Conservation (phyloP, 768 basidiomycete species). For the Naematelia encephala region DNA sequence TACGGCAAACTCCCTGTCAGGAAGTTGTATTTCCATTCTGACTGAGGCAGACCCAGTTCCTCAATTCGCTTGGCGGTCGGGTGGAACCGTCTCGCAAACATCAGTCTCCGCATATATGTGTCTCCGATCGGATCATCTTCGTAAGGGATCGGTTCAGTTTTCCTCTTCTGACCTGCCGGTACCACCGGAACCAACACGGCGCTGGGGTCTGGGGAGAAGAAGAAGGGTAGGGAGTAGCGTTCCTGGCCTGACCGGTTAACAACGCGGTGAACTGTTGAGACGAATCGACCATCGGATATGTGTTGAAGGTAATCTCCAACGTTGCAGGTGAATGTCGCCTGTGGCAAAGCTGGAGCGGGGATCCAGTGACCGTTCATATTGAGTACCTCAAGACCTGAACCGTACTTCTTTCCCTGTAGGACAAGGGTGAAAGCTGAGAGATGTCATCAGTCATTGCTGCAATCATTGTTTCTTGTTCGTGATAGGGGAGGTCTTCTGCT, state of each 20-base stretch:
- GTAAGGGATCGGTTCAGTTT: background rate
- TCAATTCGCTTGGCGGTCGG: constrained; percentile 15
- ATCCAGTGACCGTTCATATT: constrained; percentile 22
- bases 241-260: constrained; percentile 12
- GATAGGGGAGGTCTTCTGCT: background rate
- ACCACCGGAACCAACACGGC: constrained; percentile 7
- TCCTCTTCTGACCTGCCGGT: too few species aligned
- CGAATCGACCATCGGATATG: constrained; percentile 3
- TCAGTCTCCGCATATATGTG: background rate
- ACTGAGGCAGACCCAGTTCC: constrained; percentile 5
- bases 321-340: constrained; percentile 15
- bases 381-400: constrained; percentile 16
- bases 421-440: constrained; percentile 16
- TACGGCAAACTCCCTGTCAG: constrained; percentile 13
- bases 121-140: constrained; percentile 7
- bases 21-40: constrained; percentile 17
- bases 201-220: constrained; percentile 15
- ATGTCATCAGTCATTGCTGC: background rate
- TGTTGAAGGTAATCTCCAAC: constrained; percentile 15
- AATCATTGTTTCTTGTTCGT: background rate
- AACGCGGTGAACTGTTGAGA: constrained; percentile 21
- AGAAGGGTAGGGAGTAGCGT: constrained; percentile 21
- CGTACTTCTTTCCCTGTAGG: constrained; percentile 8
- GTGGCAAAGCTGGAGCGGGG: constrained; percentile 7
- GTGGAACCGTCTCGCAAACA: constrained; percentile 14